Percentiles rank a stretch among this genome's conserved stretches.
phyloP scores from a whole-genome alignment of 2,329 filamentous ascomycete species.

The Trichoderma sp. region DNA sequence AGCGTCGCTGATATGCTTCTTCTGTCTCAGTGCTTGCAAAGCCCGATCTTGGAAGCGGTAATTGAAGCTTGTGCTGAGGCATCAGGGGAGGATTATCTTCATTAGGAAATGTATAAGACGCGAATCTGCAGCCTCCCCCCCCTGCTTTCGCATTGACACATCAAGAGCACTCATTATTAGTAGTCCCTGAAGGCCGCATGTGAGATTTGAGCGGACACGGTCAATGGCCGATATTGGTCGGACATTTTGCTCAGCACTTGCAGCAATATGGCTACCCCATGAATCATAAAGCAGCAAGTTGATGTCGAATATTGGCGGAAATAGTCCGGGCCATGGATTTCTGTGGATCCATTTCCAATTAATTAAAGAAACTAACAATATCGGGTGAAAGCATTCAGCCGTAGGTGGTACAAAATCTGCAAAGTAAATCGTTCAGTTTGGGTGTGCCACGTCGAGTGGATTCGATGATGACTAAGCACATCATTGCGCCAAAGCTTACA shows the following conservation, averaged over 20 bases:
- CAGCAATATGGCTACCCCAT: background rate
- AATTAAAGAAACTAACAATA: background rate
- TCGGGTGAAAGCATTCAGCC: background rate
- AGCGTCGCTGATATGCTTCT: background rate
- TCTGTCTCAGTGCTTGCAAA: background rate
- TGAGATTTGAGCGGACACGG: background rate
- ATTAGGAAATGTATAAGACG: background rate
- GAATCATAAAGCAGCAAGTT: background rate
- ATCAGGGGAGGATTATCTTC: background rate
- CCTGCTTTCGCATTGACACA: background rate
- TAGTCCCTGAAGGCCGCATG: background rate
- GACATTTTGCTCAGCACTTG: background rate
- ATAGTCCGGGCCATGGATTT: background rate
- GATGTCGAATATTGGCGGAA: background rate
- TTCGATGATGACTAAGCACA: background rate
- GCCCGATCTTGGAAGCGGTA: constrained; percentile 1
- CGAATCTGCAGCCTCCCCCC: background rate
- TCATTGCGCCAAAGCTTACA: background rate
- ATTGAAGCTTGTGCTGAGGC: background rate
- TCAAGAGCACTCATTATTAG: background rate
- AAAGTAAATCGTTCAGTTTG: background rate
- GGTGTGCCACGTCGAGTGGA: background rate
- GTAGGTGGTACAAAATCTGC: background rate
- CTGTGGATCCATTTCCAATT: background rate
- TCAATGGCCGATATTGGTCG: background rate